Conservation (phyloP, 2,329 filamentous ascomycete species). For the Ophiognomonia clavigignenti-juglandacearum region DNA sequence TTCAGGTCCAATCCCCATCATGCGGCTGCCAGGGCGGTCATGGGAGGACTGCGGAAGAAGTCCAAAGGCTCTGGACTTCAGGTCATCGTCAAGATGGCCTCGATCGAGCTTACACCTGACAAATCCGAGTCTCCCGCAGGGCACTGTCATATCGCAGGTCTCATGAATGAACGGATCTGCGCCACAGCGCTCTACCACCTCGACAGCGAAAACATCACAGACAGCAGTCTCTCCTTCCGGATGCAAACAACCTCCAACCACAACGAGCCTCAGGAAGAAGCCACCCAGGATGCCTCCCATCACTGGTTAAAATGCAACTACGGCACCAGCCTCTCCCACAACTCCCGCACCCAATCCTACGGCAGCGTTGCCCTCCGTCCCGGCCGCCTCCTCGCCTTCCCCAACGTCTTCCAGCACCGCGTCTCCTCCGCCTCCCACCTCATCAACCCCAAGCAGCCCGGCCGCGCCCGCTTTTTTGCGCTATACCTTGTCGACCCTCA, state of each 20-base stretch:
- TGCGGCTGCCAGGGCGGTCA: background rate
- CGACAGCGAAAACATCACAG: conserved; percentile 54
- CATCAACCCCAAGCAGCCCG: conserved; percentile 43
- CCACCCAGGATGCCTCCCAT: conserved; percentile 27
- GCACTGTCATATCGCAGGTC: conserved; percentile 51
- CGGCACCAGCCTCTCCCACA: conserved; percentile 24
- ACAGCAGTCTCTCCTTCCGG: conserved; percentile 45
- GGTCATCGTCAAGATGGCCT: conserved; percentile 59
- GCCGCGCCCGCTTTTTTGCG: conserved; percentile 55
- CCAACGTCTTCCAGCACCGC: conserved; percentile 48
- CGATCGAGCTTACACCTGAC: conserved; percentile 55
- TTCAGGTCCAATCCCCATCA: conserved; percentile 3
- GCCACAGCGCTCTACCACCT: conserved; percentile 61
- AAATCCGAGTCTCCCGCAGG: conserved; percentile 49
- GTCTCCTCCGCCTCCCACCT: conserved; percentile 49
- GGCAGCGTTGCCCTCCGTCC: conserved; percentile 42
- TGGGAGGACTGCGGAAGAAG: conserved; percentile 12
- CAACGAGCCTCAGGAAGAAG: conserved; percentile 21
- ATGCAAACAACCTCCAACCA: conserved; percentile 33
- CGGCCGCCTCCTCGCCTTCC: conserved; percentile 50
- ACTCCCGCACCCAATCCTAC: conserved; percentile 34
- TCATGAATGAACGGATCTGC: conserved; percentile 58
- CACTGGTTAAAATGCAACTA: conserved; percentile 30
- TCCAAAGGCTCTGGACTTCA: conserved; percentile 38
- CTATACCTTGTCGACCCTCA: conserved; percentile 58